Conservation (phyloP, 2,329 filamentous ascomycete genomes). For the Sclerotinia glacialis region DNA sequence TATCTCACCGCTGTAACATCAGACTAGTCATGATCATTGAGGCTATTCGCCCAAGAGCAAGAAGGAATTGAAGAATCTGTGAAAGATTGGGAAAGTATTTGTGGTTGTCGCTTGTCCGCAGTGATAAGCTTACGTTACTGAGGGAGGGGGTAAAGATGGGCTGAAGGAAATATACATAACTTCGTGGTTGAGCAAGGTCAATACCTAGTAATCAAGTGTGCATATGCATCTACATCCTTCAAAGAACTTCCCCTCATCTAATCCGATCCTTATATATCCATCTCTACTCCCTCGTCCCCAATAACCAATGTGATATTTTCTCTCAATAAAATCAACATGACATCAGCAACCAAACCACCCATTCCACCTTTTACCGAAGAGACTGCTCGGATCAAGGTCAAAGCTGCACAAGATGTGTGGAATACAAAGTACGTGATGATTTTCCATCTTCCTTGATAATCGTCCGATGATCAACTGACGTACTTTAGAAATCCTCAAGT, state of each 20-base stretch:
- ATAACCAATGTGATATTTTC: neutral
- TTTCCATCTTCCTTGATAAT: neutral
- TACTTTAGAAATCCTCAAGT: constrained; percentile 57
- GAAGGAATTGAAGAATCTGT: no score
- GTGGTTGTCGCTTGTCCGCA: neutral
- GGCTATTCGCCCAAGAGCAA: neutral
- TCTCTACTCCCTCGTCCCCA: neutral
- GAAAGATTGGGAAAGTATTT: neutral
- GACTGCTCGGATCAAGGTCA: constrained; percentile 72
- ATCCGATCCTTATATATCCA: neutral
- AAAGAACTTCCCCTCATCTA: neutral
- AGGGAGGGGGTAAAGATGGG: neutral
- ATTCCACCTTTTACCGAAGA: constrained; percentile 74
- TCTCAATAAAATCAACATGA: constrained; percentile 6
- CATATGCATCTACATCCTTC: neutral
- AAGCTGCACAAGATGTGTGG: constrained; percentile 80
- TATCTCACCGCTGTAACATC: no score
- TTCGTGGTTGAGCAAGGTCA: neutral
- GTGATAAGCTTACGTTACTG: no score
- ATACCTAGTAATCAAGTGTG: constrained; percentile 7
- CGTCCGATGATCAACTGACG: neutral
- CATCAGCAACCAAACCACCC: constrained; percentile 41
- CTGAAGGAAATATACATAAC: neutral
- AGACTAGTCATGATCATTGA: neutral
- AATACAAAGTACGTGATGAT: constrained; percentile 62